Evolutionary conservation across 768 basidiomycete species (phyloP).

Genomic region (Pulveroboletus sp.): DNA sequence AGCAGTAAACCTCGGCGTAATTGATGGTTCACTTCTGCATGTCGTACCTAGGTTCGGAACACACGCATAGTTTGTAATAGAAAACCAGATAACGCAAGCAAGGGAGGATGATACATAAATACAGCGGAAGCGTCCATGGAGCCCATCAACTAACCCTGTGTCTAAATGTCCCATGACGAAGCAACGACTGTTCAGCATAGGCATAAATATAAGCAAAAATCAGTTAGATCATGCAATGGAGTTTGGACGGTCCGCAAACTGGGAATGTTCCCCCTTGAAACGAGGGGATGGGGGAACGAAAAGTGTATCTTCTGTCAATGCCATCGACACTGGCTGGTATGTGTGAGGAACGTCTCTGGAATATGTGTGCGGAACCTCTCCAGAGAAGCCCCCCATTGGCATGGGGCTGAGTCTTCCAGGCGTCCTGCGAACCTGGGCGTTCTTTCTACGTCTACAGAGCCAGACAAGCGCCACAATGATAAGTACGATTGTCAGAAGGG

Average conservation of each 20-base stretch:
- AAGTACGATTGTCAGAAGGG: slow-evolving; percentile 60
- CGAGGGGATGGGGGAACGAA: slow-evolving; percentile 55
- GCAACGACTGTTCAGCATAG: neutral
- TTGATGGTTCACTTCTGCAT: slow-evolving; percentile 8
- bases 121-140: slow-evolving; percentile 10
- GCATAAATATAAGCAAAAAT: neutral
- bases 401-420: slow-evolving; percentile 53
- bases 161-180: slow-evolving; percentile 5
- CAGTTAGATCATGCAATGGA: slow-evolving; percentile 34
- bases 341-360: slow-evolving; percentile 38
- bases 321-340: slow-evolving; percentile 71
- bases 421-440: slow-evolving; percentile 32
- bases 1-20: slow-evolving; percentile 25
- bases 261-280: slow-evolving; percentile 39
- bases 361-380: slow-evolving; percentile 31
- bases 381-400: slow-evolving; percentile 43
- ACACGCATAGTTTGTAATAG: neutral
- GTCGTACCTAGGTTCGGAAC: neutral
- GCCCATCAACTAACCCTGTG: neutral
- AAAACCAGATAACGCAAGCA: slow-evolving; percentile 11
- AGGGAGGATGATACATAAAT: neutral
- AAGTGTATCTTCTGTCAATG: slow-evolving; percentile 43
- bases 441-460: slow-evolving; percentile 48
- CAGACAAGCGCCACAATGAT: slow-evolving; percentile 49
- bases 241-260: slow-evolving; percentile 38